Conservation (phyloP, 805 yeast genomes). For the Priceomyces medius region DNA sequence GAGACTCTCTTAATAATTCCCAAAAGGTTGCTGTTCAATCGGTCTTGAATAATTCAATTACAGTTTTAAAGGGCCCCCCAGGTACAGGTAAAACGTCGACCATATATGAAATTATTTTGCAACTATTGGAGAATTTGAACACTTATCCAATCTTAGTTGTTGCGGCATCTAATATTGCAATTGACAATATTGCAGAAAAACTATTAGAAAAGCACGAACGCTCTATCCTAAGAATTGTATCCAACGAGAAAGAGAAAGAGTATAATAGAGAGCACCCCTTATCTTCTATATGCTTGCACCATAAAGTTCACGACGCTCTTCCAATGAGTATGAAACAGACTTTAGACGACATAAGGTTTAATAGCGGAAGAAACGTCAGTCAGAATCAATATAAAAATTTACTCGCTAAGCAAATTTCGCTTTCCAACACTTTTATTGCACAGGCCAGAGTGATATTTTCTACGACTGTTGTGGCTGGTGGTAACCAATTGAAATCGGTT, state of each 20-base stretch:
- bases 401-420: slow-evolving; percentile 41
- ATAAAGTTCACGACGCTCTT: slow-evolving; percentile 51
- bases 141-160: slow-evolving; percentile 67
- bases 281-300: slow-evolving; percentile 61
- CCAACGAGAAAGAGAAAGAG: slow-evolving; percentile 60
- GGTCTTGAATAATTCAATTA: slow-evolving; percentile 49
- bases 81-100: slow-evolving; percentile 57
- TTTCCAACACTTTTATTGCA: slow-evolving; percentile 50
- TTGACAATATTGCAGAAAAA: slow-evolving; percentile 74
- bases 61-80: slow-evolving; percentile 59
- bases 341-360: slow-evolving; percentile 40
- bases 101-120: slow-evolving; percentile 46
- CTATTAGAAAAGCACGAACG: slow-evolving; percentile 49
- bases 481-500: slow-evolving; percentile 56
- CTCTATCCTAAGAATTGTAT: slow-evolving; percentile 56
- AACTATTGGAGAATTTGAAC: slow-evolving; percentile 52
- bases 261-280: slow-evolving; percentile 58
- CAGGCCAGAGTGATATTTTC: slow-evolving; percentile 72
- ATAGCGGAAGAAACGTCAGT: slow-evolving; percentile 39
- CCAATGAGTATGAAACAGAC: slow-evolving; percentile 45
- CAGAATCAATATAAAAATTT: slow-evolving; percentile 51
- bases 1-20: slow-evolving; percentile 53
- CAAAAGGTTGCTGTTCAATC: slow-evolving; percentile 58
- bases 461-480: slow-evolving; percentile 73
- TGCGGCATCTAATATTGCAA: slow-evolving; percentile 75